These are phyloP conservation scores for Backusella morwellensis DNA, from an alignment of 192 early-diverging fungal species.

Conservation along the genomic window DNA sequence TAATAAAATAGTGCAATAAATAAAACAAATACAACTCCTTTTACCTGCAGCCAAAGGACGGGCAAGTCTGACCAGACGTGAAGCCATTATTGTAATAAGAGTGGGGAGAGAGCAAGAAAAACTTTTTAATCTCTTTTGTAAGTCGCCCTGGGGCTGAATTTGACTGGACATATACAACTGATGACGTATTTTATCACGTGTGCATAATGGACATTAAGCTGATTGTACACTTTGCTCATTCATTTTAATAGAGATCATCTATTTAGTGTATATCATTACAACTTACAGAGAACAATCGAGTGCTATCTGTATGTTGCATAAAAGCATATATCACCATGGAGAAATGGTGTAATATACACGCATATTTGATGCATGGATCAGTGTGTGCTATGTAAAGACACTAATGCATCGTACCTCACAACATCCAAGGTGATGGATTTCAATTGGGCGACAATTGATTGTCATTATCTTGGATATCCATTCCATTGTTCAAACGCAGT, in stretches of 20 bases:
- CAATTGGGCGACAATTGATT: too few relatives aligned
- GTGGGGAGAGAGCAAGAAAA: neutral
- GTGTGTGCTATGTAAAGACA: too few relatives aligned
- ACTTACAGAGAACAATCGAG: too few relatives aligned
- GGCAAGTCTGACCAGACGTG: neutral
- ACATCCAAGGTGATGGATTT: too few relatives aligned
- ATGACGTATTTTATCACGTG: neutral
- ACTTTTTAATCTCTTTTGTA: neutral
- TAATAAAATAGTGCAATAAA: neutral
- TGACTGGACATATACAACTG: neutral
- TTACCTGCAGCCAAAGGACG: neutral
- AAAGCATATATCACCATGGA: too few relatives aligned
- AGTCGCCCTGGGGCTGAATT: neutral
- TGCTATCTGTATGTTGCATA: too few relatives aligned
- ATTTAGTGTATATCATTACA: too few relatives aligned
- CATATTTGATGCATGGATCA: too few relatives aligned
- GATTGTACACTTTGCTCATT: too few relatives aligned
- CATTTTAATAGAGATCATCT: too few relatives aligned
- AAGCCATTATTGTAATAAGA: conserved; percentile 10
- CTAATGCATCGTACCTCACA: too few relatives aligned
- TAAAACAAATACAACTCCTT: neutral
- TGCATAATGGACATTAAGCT: neutral
- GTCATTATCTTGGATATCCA: neutral
- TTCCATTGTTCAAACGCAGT: neutral
- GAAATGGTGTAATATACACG: too few relatives aligned